These are phyloP conservation scores for Calonectria henricotiae DNA, from an alignment of 2,329 filamentous ascomycete genomes.

Conservation along the genomic window DNA sequence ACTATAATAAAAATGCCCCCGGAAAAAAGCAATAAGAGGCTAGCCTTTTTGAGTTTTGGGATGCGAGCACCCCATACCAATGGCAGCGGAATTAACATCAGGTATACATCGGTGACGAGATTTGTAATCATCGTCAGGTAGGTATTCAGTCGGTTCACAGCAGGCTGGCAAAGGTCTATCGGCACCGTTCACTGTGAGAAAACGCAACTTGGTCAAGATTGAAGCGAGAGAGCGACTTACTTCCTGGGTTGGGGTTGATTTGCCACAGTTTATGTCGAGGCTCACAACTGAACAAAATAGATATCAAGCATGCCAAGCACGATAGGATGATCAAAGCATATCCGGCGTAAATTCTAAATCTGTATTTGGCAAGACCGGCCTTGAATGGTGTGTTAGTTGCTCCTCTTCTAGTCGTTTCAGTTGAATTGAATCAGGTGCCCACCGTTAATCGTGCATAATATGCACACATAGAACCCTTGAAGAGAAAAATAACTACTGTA, in stretches of 20 bases:
- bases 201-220: too few relatives aligned
- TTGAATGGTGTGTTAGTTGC: background rate
- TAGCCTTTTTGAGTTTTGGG: constrained; percentile 8
- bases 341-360: background rate
- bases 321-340: constrained; percentile 12
- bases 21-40: constrained; percentile 12
- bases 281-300: constrained; percentile 17
- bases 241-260: constrained; percentile 29
- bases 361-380: constrained; percentile 19
- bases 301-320: background rate
- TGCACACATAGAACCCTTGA: constrained; percentile 31
- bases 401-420: accelerated
- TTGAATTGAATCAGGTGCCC: background rate
- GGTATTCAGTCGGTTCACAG: constrained; percentile 12
- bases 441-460: constrained; percentile 26
- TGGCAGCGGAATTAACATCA: constrained; percentile 3
- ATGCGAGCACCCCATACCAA: constrained; percentile 10
- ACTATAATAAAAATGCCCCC: constrained; percentile 26
- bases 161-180: constrained; percentile 27
- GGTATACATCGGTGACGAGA: constrained; percentile 13
- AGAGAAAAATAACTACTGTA: constrained; percentile 2
- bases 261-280: constrained; percentile 28
- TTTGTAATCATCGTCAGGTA: constrained; percentile 15
- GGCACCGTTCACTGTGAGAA: background rate
- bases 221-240: background rate